These are phyloP conservation scores for Stagonosporopsis tanaceti DNA, from an alignment of 2,329 filamentous ascomycete genomes.

Conservation along the genomic window DNA sequence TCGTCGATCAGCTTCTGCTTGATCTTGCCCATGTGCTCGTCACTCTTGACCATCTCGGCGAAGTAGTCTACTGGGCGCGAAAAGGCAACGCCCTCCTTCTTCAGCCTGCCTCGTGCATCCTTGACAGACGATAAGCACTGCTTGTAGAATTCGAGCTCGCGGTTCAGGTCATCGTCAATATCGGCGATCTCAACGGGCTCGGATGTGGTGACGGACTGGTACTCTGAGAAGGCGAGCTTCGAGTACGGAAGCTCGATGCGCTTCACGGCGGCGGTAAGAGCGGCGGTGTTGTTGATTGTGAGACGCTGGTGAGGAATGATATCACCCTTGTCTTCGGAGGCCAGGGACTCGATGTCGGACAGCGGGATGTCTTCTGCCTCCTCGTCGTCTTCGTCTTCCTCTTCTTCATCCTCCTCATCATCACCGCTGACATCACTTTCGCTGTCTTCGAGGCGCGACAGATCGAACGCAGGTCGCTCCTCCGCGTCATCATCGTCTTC, in stretches of 20 bases:
- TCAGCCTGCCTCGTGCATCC: slow-evolving; percentile 75
- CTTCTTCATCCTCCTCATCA: slow-evolving; percentile 57
- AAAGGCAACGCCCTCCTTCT: slow-evolving; percentile 85
- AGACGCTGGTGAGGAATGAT: slow-evolving; percentile 89
- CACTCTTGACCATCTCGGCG: slow-evolving; percentile 98
- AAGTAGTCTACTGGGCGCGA: slow-evolving; percentile 94
- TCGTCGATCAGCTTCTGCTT: slow-evolving; percentile 93
- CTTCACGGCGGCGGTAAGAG: slow-evolving; percentile 79
- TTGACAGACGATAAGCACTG: slow-evolving; percentile 84
- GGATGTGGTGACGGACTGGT: slow-evolving; percentile 77
- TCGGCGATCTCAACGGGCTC: slow-evolving; percentile 78
- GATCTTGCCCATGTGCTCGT: slow-evolving; percentile 97
- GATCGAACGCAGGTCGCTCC: slow-evolving; percentile 32
- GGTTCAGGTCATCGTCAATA: slow-evolving; percentile 87
- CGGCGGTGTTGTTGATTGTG: slow-evolving; percentile 96
- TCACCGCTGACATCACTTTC: slow-evolving; percentile 52
- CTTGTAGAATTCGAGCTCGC: slow-evolving; percentile 91
- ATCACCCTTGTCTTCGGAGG: slow-evolving; percentile 84
- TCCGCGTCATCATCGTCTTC: slow-evolving; percentile 44
- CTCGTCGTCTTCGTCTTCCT: slow-evolving; percentile 71
- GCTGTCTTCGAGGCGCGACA: slow-evolving; percentile 49
- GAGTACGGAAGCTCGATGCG: slow-evolving; percentile 77
- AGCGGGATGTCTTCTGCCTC: slow-evolving; percentile 89
- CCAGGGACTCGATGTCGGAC: slow-evolving; percentile 81
- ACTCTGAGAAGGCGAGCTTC: slow-evolving; percentile 78